Conservation (phyloP, 345 rosid genomes). For the Rhodamnia rubescens region DNA sequence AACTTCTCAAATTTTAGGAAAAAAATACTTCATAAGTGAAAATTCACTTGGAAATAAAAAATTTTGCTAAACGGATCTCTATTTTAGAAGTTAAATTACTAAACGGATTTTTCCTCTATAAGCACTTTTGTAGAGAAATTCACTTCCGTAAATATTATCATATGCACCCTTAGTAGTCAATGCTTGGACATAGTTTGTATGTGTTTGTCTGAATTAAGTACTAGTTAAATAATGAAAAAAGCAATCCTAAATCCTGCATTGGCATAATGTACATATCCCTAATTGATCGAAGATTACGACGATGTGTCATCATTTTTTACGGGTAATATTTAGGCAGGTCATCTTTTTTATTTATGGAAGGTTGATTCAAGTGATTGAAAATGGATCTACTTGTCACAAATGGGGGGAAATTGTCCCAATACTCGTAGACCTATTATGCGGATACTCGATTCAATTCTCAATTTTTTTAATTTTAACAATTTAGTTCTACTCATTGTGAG, state of each 20-base stretch:
- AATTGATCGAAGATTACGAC: no score
- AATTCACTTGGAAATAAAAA: no score
- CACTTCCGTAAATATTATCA: no score
- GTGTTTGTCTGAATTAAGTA: no score
- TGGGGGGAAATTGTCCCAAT: background rate
- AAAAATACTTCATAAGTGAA: no score
- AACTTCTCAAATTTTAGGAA: no score
- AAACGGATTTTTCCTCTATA: no score
- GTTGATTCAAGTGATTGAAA: background rate
- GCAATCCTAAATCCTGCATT: no score
- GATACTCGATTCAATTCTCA: background rate
- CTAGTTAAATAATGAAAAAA: background rate
- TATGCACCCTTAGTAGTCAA: background rate
- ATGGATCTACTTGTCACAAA: background rate
- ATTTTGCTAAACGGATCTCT: no score
- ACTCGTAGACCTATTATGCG: background rate
- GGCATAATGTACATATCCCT: background rate
- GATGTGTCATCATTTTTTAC: no score
- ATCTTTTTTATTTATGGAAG: background rate
- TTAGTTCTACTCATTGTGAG: rapidly evolving
- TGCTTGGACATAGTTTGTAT: background rate
- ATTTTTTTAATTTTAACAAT: background rate
- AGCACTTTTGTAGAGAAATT: no score
- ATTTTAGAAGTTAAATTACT: no score
- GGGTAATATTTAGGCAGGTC: background rate